phyloP scores from a whole-genome alignment of 805 yeast species.

The Zygoascus bituminiphila region DNA sequence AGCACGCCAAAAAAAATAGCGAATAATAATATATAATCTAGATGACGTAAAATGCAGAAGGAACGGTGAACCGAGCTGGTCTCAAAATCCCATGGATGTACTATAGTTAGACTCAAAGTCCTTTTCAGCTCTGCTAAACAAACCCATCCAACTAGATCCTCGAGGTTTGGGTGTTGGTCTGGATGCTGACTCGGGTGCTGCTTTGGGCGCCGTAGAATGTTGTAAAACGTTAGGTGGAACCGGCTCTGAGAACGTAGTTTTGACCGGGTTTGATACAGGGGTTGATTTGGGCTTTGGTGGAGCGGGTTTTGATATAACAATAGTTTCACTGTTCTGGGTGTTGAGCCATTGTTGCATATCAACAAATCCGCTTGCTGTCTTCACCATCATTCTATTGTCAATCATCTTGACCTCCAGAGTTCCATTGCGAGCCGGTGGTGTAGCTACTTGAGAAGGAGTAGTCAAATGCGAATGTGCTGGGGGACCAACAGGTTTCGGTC shows the following conservation, averaged over 20 bases:
- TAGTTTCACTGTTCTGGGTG: conserved; percentile 8
- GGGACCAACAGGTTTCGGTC: background rate
- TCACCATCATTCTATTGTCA: conserved; percentile 22
- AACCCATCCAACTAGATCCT: background rate
- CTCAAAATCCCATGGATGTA: background rate
- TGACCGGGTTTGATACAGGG: background rate
- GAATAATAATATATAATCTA: background rate
- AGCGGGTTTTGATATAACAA: background rate
- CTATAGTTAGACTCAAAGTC: conserved; percentile 1
- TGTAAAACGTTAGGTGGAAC: no score
- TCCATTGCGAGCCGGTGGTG: conserved; percentile 5
- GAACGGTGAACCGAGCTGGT: no score
- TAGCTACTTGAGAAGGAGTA: conserved; percentile 2
- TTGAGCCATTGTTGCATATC: conserved; percentile 27
- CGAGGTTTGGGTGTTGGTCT: background rate
- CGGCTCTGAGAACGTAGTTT: no score
- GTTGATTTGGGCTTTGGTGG: background rate
- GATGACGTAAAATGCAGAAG: background rate
- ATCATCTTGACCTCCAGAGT: conserved; percentile 19
- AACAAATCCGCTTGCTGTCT: conserved; percentile 12
- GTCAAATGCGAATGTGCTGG: background rate
- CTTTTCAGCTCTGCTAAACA: background rate
- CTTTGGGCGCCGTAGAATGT: background rate
- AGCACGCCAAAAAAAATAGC: background rate
- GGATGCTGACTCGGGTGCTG: background rate